Evolutionary conservation across 192 early-diverging fungal species (phyloP), one percentile per base, ranked within the genome.

Genomic region (Pilaira anomala): DNA sequence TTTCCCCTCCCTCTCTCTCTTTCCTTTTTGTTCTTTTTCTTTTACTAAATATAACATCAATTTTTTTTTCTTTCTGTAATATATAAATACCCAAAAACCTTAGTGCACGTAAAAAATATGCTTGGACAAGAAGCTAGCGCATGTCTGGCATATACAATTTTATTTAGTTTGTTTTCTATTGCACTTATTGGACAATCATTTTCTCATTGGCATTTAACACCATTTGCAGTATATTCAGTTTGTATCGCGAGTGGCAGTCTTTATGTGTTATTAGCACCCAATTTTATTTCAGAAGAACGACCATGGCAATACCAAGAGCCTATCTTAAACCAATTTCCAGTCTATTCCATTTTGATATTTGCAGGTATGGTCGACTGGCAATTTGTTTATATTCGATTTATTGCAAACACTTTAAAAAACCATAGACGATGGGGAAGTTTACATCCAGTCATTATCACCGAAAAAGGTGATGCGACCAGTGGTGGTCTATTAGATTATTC

Each of bases 401-500:
- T 55, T 18, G 30, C n/a, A 26, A 18, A 26, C 3, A 30, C 53
- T 0, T 30, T 55, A 36, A 14, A 29, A 9, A 55, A 55, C 30
- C 53, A 55, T 18, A 55, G 26, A 55, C 7, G 53, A 55, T 55
- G 53, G 53, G 30, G 28, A 1, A 55, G 53, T 33, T 19, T 55
- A 9, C 53, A 55, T 55, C 53, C 53, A 33, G 53, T 55, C 7
- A 55, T 30, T 19, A 55, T 55, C n/a, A 55, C 53, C 7, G 53
- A 55, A 55, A 55, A 55, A n/a, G 53, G 53, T 9, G 18, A 55
- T n/a, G 53, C 53, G 2, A 36, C 53, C 13, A 55, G 28, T n/a
- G 30, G 53, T 3, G 30, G 29, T 18, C n/a, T 36, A 19, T 18
- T 1, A n/a, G 30, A 36, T 18, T 1, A 26, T n/a, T 36, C 53